phyloP scores from a whole-genome alignment of 2,329 filamentous ascomycete genomes.

The Diplocarpon rosae region DNA sequence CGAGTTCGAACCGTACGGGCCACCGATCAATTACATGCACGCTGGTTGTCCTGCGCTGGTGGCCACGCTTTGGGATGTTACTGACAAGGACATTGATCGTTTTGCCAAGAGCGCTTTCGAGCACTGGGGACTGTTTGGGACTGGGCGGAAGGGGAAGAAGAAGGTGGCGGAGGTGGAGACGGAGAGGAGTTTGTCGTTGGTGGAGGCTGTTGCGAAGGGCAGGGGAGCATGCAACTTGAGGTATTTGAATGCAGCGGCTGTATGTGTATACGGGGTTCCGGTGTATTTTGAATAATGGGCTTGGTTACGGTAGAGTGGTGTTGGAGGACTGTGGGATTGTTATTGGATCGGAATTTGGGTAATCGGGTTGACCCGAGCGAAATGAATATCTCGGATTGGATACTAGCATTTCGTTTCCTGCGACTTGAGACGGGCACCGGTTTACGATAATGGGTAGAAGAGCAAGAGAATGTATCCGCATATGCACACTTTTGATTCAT shows the following conservation, averaged over 20 bases:
- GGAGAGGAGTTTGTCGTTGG: constrained; percentile 43
- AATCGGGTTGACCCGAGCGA: not conserved
- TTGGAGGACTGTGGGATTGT: not conserved
- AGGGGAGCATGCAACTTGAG: constrained; percentile 72
- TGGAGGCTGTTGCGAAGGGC: constrained; percentile 70
- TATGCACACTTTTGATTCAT: too few relatives aligned
- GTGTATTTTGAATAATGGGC: constrained; percentile 41
- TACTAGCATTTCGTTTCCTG: too few relatives aligned
- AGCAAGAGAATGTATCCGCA: too few relatives aligned
- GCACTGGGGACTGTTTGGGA: constrained; percentile 63
- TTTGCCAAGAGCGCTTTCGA: constrained; percentile 73
- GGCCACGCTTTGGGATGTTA: constrained; percentile 95
- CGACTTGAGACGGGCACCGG: too few relatives aligned
- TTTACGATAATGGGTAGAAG: too few relatives aligned
- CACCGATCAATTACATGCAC: constrained; percentile 84
- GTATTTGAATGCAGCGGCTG: constrained; percentile 88
- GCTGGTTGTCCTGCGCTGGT: constrained; percentile 79
- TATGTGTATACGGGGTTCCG: constrained; percentile 90
- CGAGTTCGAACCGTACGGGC: constrained; percentile 83
- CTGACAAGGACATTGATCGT: constrained; percentile 91
- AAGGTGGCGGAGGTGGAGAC: constrained; percentile 22
- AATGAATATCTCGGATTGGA: too few relatives aligned
- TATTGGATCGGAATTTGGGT: not conserved
- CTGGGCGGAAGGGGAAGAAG: constrained; percentile 22
- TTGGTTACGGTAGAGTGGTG: too few relatives aligned